Conservation (phyloP, 2,329 filamentous ascomycete species). For the Chaetomium globosum region DNA sequence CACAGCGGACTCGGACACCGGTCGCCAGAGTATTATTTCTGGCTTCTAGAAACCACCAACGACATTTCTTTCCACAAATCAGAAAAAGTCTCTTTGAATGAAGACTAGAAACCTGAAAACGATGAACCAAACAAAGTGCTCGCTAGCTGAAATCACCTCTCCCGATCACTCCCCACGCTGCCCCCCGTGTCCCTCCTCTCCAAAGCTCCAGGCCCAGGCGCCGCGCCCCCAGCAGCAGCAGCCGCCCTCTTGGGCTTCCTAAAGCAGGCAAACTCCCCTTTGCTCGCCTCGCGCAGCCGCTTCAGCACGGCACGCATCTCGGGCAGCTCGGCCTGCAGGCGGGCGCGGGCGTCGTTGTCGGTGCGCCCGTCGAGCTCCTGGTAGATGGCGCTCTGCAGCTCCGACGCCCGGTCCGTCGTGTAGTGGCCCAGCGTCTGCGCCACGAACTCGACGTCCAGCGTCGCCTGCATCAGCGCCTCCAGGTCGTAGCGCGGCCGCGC, state of each 20-base stretch:
- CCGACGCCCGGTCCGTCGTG: slow-evolving; percentile 77
- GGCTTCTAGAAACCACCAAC: neutral
- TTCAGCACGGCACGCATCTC: slow-evolving; percentile 89
- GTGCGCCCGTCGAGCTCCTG: slow-evolving; percentile 86
- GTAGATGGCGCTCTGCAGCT: slow-evolving; percentile 88
- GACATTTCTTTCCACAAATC: neutral
- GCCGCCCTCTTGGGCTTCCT: slow-evolving; percentile 61
- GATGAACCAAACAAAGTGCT: neutral
- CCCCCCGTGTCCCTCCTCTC: slow-evolving; percentile 34
- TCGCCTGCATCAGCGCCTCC: slow-evolving; percentile 89
- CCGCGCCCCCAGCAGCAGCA: slow-evolving; percentile 24
- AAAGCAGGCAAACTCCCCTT: slow-evolving; percentile 87
- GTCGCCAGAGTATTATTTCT: neutral
- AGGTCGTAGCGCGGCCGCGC: slow-evolving; percentile 70
- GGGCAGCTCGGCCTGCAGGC: slow-evolving; percentile 82
- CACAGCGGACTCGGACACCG: slow-evolving; percentile 12
- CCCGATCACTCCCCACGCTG: slow-evolving; percentile 27
- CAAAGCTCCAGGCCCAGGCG: slow-evolving; percentile 11
- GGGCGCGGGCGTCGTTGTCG: slow-evolving; percentile 78
- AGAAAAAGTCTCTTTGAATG: neutral
- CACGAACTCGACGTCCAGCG: slow-evolving; percentile 94
- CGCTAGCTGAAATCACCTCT: slow-evolving; percentile 13
- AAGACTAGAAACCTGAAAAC: neutral
- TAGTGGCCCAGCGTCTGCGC: slow-evolving; percentile 91
- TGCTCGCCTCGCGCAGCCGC: slow-evolving; percentile 75